A percentile compares a stretch with the other conserved stretches of the same genome.
phyloP scores from a whole-genome alignment of 2,329 filamentous ascomycete genomes.

The Colletotrichum salicis region DNA sequence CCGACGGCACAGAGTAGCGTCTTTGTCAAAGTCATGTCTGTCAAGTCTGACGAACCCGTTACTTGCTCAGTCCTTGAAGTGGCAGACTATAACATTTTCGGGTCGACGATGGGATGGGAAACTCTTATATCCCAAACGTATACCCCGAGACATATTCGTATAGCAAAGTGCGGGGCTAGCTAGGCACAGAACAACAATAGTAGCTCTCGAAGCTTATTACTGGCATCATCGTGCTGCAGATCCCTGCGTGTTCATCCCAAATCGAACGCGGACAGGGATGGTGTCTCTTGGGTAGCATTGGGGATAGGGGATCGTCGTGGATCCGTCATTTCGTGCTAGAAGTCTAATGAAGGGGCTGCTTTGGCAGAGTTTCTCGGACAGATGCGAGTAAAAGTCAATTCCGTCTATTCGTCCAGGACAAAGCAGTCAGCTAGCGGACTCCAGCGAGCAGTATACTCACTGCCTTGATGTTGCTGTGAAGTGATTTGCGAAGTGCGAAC shows the following conservation, averaged over 20 bases:
- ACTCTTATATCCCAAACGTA: neutral
- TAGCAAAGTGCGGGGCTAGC: neutral
- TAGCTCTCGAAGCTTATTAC: conserved; percentile 7
- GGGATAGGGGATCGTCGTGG: conserved; percentile 8
- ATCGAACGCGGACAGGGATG: conserved; percentile 9
- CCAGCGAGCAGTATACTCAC: neutral
- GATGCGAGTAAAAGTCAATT: neutral
- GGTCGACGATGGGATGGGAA: neutral
- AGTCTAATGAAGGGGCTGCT: neutral
- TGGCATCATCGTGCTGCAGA: conserved; percentile 18
- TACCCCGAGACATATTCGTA: conserved; percentile 2
- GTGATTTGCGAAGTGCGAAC: neutral
- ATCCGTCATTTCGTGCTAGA: conserved; percentile 13
- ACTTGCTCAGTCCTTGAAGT: neutral
- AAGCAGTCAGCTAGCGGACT: neutral
- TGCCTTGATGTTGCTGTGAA: neutral
- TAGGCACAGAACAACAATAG: neutral
- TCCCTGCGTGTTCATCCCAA: conserved; percentile 25
- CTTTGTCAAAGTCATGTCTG: conserved; percentile 10
- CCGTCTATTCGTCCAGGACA: neutral
- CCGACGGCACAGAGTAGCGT: conserved; percentile 2
- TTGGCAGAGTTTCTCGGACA: neutral
- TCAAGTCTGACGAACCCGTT: neutral
- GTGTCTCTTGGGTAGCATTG: neutral
- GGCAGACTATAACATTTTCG: no score